Evolutionary conservation across 495 filamentous ascomycete genomes (phyloP).

Genomic region (Pyronema domesticum): DNA sequence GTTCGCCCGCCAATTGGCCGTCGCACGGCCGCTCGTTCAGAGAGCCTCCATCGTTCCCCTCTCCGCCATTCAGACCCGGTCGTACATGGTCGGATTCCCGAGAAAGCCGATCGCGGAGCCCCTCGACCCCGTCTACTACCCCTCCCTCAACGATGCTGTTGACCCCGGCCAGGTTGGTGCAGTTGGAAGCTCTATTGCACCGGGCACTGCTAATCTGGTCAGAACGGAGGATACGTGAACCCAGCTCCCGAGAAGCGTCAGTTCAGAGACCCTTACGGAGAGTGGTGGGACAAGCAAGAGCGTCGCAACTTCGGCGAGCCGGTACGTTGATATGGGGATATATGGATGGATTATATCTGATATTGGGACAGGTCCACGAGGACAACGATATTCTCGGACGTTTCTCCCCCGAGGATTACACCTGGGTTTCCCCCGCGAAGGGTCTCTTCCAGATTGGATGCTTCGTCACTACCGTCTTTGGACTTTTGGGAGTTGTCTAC

Average conservation of each 20-base stretch:
- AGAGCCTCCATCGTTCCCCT: constrained; percentile 20
- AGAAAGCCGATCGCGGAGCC: constrained; percentile 6
- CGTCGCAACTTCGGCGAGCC: constrained; percentile 90
- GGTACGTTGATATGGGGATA: constrained; percentile 14
- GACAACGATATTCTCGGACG: constrained; percentile 90
- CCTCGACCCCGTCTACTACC: constrained; percentile 7
- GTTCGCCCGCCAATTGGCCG: constrained; percentile 29
- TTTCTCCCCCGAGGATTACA: constrained; percentile 80
- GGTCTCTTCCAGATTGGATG: constrained; percentile 52
- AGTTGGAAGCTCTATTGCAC: neutral
- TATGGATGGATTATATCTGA: neutral
- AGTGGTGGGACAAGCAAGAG: constrained; percentile 97
- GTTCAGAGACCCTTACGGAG: constrained; percentile 77
- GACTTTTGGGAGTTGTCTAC: constrained; percentile 53
- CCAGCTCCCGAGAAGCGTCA: constrained; percentile 66
- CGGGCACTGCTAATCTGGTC: constrained; percentile 4
- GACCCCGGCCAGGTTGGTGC: constrained; percentile 21
- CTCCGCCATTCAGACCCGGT: constrained; percentile 6
- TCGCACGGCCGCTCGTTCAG: constrained; percentile 28
- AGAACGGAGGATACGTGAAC: constrained; percentile 91
- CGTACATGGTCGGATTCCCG: constrained; percentile 15
- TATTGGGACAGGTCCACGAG: constrained; percentile 48
- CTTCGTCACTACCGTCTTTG: constrained; percentile 53
- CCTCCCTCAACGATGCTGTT: constrained; percentile 9
- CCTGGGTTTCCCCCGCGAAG: constrained; percentile 49